Base-by-base conservation (phyloP, 768 basidiomycete genomes). In the Tricholoma matsutake region DNA sequence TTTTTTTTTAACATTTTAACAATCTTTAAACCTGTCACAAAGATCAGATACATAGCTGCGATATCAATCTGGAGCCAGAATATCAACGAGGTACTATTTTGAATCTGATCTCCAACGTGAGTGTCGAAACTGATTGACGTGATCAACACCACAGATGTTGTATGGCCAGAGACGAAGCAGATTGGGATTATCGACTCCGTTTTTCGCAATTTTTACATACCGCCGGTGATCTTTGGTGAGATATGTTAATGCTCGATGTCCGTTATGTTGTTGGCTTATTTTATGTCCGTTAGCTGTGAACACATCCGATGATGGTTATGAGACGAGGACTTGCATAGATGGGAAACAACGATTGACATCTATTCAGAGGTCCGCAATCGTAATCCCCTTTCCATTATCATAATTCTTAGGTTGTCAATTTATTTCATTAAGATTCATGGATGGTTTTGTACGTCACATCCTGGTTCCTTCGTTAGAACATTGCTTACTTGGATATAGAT, bases 111-210 rank as follows among this genome's bases (percentile, higher is more conserved):
- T 1, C 28, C 10, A 13, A 13, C 47, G 5, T 29, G 25, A 14
- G 14, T 2, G 28, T 6, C 29, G 8, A 32, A 52, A 2, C 31
- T 43, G 22, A 34, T 47, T 57, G 41, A 29, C 43, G 13, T 20
- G 39, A 41, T 11, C 6, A n/a, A 18, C 16, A 20, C 5, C 14
- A 9, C 55, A 90, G 90, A 86, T 52, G 84, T 93, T 39, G 92
- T 94, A 1, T 94, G 91, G 92, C 79, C 88, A 0, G 87, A 90
- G 61, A 65, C 77, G 2, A 92, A 92, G 71, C 89, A 92, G 70
- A 82, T 86, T 20, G 83, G 84, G 0, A 78, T 94, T 28, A 85
- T 94, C 43, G 92, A 93, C 69, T 90, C 88, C 1, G 79, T 92
- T 10, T 83, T 90, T 61, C 85, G 88, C 47, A 91, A 92, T 67